phyloP scores from a whole-genome alignment of 1,139 yeast genomes.

The Diutina pseudorugosa region DNA sequence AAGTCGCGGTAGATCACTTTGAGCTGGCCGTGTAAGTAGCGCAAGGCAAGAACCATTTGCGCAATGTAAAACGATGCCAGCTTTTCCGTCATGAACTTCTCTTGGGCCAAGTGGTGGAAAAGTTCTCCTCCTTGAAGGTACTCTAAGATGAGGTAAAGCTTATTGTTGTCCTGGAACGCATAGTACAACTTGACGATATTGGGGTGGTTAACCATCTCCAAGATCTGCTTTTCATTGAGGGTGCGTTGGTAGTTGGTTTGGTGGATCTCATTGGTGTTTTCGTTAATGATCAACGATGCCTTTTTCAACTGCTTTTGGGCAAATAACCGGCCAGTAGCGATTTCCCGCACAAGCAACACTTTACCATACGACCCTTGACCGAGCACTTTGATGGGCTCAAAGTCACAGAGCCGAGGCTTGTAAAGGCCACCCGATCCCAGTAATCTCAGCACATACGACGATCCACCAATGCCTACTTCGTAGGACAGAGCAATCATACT shows the following conservation, averaged over 20 bases:
- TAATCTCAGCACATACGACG: background rate
- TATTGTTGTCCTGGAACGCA: slow-evolving; percentile 78
- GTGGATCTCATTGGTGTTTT: slow-evolving; percentile 18
- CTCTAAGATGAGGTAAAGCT: slow-evolving; percentile 69
- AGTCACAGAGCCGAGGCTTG: slow-evolving; percentile 40
- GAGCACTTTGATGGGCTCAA: slow-evolving; percentile 66
- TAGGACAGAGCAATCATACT: slow-evolving; percentile 3
- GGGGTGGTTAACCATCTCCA: slow-evolving; percentile 41
- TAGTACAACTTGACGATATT: slow-evolving; percentile 81
- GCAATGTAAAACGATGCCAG: slow-evolving; percentile 77
- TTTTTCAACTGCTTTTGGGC: slow-evolving; percentile 87
- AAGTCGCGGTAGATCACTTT: slow-evolving; percentile 88
- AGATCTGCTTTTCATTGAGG: slow-evolving; percentile 9
- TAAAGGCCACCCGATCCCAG: slow-evolving; percentile 2
- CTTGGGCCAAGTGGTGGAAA: slow-evolving; percentile 61
- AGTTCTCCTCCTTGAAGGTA: slow-evolving; percentile 92
- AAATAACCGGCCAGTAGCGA: slow-evolving; percentile 51
- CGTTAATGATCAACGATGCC: slow-evolving; percentile 40
- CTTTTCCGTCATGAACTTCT: slow-evolving; percentile 44
- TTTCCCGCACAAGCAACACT: slow-evolving; percentile 66
- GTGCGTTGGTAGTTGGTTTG: slow-evolving; percentile 20
- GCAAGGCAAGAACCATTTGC: slow-evolving; percentile 71
- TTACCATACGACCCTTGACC: slow-evolving; percentile 92
- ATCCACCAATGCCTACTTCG: background rate
- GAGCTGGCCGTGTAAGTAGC: slow-evolving; percentile 57